Conservation (phyloP, 2,329 filamentous ascomycete species). For the Alternaria hordeiaustralica region DNA sequence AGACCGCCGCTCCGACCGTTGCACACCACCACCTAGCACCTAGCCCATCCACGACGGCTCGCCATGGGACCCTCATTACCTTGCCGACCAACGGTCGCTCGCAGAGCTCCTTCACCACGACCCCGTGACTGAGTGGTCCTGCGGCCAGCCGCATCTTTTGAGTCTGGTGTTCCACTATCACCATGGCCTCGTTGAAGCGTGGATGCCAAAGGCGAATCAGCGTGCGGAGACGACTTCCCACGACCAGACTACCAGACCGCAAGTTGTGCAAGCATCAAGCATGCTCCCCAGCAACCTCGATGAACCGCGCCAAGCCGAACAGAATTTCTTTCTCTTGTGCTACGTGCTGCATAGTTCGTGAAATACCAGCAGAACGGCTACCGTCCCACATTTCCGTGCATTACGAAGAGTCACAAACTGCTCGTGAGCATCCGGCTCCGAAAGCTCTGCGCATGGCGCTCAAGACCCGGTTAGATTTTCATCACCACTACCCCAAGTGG, state of each 20-base stretch:
- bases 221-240: conserved; percentile 28
- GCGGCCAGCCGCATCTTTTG: conserved; percentile 32
- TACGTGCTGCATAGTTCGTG: conserved; percentile 6
- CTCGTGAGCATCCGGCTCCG: conserved; percentile 22
- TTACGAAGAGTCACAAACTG: conserved; percentile 17
- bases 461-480: conserved; percentile 15
- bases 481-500: conserved; percentile 3
- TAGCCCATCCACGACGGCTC: conserved; percentile 17
- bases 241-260: conserved; percentile 29
- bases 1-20: conserved; percentile 38
- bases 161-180: conserved; percentile 33
- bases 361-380: conserved; percentile 21
- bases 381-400: conserved; percentile 22
- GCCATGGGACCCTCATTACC: conserved; percentile 32
- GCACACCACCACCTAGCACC: conserved; percentile 19
- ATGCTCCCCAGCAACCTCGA: conserved; percentile 27
- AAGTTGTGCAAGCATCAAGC: conserved; percentile 38
- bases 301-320: conserved; percentile 27
- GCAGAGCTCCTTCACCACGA: conserved; percentile 31
- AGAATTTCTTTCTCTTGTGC: conserved; percentile 11
- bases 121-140: conserved; percentile 45
- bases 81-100: conserved; percentile 37
- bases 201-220: conserved; percentile 38
- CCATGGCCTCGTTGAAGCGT: conserved; percentile 30
- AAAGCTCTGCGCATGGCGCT: conserved; percentile 21